These are phyloP conservation scores for Trichoderma koningiopsis DNA, from an alignment of 2,329 filamentous ascomycete species.

Conservation along the genomic window DNA sequence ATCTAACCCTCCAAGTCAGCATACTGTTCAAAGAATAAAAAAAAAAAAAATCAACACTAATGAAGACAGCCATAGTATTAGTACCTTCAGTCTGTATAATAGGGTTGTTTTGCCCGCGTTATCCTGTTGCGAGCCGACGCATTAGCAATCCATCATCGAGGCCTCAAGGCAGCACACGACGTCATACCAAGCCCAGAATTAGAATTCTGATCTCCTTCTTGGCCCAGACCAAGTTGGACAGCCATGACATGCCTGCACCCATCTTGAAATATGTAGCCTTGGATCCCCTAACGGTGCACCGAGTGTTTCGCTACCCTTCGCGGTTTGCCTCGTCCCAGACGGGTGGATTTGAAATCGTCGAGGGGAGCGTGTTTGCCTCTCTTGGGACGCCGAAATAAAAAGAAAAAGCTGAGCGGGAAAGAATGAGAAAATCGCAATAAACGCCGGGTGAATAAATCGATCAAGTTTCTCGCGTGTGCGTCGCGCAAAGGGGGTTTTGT, in stretches of 20 bases:
- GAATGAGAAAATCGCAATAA: background rate
- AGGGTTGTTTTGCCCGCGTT: slow-evolving; percentile 98
- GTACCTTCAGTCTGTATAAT: slow-evolving; percentile 90
- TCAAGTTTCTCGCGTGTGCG: background rate
- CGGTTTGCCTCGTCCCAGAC: background rate
- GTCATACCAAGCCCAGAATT: slow-evolving; percentile 83
- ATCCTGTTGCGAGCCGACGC: slow-evolving; percentile 65
- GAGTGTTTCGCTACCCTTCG: background rate
- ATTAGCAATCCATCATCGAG: slow-evolving; percentile 26
- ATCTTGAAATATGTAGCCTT: slow-evolving; percentile 46
- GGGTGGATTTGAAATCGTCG: background rate
- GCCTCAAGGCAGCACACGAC: slow-evolving; percentile 1
- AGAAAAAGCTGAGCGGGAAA: background rate
- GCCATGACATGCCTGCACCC: slow-evolving; percentile 67
- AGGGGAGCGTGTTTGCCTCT: background rate
- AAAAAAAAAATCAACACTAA: background rate
- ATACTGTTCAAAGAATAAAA: background rate
- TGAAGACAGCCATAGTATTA: slow-evolving; percentile 9
- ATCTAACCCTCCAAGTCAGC: slow-evolving; percentile 61
- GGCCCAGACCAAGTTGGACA: slow-evolving; percentile 75
- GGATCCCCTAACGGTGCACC: background rate
- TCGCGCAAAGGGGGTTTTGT: slow-evolving; percentile 30
- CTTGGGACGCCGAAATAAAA: background rate
- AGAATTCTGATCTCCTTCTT: slow-evolving; percentile 99
- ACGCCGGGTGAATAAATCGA: background rate